Evolutionary conservation across 352 stramenopile genomes (phyloP), one percentile per base, ranked within the genome.

Genomic region (Phytophthora sojae): DNA sequence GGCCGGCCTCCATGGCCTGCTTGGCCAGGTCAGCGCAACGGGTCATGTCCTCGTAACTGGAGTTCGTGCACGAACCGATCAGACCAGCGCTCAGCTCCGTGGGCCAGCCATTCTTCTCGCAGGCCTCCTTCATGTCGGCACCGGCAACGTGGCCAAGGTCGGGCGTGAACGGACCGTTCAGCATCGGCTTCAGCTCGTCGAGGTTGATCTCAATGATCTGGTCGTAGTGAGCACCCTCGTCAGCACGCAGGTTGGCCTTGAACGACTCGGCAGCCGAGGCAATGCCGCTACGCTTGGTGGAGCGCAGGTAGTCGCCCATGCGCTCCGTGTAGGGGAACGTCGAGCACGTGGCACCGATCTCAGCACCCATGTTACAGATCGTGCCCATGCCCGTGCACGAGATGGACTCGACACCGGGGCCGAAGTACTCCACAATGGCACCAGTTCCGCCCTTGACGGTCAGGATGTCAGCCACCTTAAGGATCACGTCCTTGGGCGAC

Each of bases 331-430:
- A 98, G 5, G 92, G 92, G 88, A 98, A 98, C 26, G 92, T 98
- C 49, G 94, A 98, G 85, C 90, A 97, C 56, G 94, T 98, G 52
- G 94, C 94, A 53, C 94, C 94, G 63, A 98, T 98, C 73, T 98
- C 94, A 23, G 94, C 94, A 82, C 94, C 94, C 94, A 98, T 98
- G 88, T 98, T 98, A 92, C 90, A 97, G 77, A 98, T 98, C 75
- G 94, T 98, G 64, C 89, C 94, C 91, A 97, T 97, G 73, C 92
- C 94, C 72, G 94, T 98, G 88, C 92, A 98, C 68, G 91, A 97
- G 67, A 98, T 97, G 59, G 89, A 96, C 59, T 98, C 92, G 4
- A 97, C 90, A 76, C 94, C 94, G n/a, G 86, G 83, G 50, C 94
- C 94, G 54, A 97, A 97, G 88, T 98, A 98, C 79, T 98, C 94